Percentiles rank a stretch among this genome's conserved stretches.
Conservation (phyloP, 495 filamentous ascomycete species). For the Astrothelium macrocarpum region DNA sequence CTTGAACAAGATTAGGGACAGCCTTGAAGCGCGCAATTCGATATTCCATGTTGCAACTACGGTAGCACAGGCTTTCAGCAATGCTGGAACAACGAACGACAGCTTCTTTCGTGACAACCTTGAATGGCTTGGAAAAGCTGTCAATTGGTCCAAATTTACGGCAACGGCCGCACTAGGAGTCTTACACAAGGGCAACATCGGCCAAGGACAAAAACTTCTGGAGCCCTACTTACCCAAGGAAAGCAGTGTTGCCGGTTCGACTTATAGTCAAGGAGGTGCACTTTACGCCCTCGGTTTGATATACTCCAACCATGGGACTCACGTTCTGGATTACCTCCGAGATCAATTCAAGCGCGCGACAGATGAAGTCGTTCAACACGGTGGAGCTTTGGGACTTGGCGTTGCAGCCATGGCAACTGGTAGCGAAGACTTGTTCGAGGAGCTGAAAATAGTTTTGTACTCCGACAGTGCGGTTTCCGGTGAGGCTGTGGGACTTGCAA, state of each 20-base stretch:
- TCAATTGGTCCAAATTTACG: constrained; percentile 99
- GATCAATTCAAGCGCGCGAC: constrained; percentile 75
- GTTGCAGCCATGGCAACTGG: constrained; percentile 97
- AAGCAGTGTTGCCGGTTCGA: constrained; percentile 61
- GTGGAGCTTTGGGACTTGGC: constrained; percentile 88
- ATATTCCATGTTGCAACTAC: constrained; percentile 98
- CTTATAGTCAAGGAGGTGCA: constrained; percentile 92
- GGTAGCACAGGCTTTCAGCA: constrained; percentile 98
- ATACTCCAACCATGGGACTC: constrained; percentile 92
- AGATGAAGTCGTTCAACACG: constrained; percentile 95
- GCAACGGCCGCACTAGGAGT: constrained; percentile 94
- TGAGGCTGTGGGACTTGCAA: constrained; percentile 88
- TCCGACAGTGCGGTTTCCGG: constrained; percentile 91
- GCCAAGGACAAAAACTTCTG: constrained; percentile 83
- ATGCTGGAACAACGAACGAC: constrained; percentile 95
- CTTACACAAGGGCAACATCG: constrained; percentile 89
- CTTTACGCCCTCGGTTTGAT: constrained; percentile 94
- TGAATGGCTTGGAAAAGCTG: constrained; percentile 96
- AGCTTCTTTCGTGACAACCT: constrained; percentile 96
- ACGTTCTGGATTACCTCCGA: constrained; percentile 80
- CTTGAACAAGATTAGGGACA: constrained; percentile 92
- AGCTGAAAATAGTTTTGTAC: constrained; percentile 76
- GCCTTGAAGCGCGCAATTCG: constrained; percentile 87
- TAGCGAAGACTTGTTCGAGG: constrained; percentile 80
- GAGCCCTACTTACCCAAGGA: constrained; percentile 88